A percentile compares a stretch with the other conserved stretches of the same genome.
Conservation (phyloP, 129 eudicot genomes). For the Apium graveolens region DNA sequence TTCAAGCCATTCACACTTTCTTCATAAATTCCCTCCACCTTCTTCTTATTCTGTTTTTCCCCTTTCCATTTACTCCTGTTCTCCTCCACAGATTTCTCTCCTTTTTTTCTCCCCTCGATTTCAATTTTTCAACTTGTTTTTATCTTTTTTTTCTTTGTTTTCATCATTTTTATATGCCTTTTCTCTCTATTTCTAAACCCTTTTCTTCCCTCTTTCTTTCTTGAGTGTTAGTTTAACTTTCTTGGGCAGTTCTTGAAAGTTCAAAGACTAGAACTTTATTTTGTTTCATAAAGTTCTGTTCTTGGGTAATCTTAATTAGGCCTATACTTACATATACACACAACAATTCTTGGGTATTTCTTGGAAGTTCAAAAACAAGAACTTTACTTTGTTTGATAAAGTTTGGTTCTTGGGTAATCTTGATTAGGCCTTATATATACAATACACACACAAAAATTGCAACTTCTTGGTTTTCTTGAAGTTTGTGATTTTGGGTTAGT, state of each 20-base stretch:
- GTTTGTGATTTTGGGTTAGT: not conserved
- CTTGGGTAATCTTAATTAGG: not conserved
- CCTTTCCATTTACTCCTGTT: not conserved
- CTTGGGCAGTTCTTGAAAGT: not conserved
- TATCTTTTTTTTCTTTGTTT: not conserved
- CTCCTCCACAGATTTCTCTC: slow-evolving; percentile 19
- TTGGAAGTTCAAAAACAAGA: not conserved
- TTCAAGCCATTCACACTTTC: not conserved
- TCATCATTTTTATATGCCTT: not conserved
- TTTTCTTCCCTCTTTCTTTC: not conserved
- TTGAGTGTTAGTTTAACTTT: not conserved
- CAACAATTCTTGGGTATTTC: not conserved
- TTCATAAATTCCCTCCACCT: not conserved
- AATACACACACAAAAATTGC: not conserved
- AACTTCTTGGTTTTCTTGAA: not conserved
- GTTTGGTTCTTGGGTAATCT: not conserved
- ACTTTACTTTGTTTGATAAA: not conserved
- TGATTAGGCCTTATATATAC: not conserved
- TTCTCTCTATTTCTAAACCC: slow-evolving; percentile 13
- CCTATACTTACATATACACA: too few species aligned
- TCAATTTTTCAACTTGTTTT: slow-evolving; percentile 8
- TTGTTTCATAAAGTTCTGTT: not conserved
- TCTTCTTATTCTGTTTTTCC: not conserved
- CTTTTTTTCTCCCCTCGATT: not conserved
- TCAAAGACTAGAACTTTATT: not conserved